Evolutionary conservation across 768 basidiomycete species (phyloP), one percentile per base, ranked within the genome.

Genomic region (Imleria badia): DNA sequence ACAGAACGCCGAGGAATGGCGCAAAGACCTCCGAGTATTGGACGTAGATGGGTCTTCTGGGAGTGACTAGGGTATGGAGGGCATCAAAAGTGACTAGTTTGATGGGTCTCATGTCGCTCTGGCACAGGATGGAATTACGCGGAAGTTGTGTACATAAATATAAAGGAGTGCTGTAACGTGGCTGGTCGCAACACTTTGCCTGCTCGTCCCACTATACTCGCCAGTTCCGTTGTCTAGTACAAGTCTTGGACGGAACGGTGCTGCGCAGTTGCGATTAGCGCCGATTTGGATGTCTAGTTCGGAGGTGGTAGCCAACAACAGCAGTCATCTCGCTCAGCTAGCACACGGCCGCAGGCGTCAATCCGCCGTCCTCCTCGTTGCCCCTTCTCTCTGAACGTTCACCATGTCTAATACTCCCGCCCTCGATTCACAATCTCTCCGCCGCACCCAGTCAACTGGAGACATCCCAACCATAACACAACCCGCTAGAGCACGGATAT

Each of bases 11-110:
- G 2, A 91, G 71, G 65, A 80, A 84, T 0, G 87, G 86, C 26
- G 78, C 75, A 52, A 93, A 89, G 3, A 77, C 78, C 57, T 83
- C 78, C 1, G 85, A 77, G 35, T 72, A 81, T 59, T 83, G 89
- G 29, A 81, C 75, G 55, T 87, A 76, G 43, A 93, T 78, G 4
- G 91, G 87, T 33, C 70, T 70, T 7, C 87, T 81, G 19, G 88
- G 89, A 3, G 78, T 78, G 15, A 93, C 75, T 6, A 91, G 75
- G n/a, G 91, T 93, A 62, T 86, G 82, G 23, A 91, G 72, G 1
- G 83, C 83, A 62, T 93, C 91, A 60, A 93, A 91, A n/a, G 86
- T 83, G 43, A 91, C 85, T 8, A 90, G 73, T 10, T 78, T 81
- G 66, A 88, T 36, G 38, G n/a, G 4, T 26, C 26, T 81, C 62